Evolutionary conservation across 495 filamentous ascomycete species (phyloP).

Genomic region (Terfezia boudieri): DNA sequence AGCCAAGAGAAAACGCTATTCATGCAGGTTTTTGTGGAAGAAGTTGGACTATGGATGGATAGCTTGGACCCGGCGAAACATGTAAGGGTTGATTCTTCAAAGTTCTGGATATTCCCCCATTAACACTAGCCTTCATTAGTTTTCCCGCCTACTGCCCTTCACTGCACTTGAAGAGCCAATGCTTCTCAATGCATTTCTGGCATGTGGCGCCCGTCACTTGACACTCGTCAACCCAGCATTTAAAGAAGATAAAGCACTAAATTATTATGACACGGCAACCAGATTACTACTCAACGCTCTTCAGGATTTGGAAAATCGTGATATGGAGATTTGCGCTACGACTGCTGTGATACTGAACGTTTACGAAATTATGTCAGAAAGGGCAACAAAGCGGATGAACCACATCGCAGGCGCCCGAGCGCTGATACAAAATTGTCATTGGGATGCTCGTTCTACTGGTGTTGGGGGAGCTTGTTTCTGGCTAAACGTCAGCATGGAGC

Average conservation of each 20-base stretch:
- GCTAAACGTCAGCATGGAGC: constrained; percentile 77
- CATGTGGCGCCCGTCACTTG: constrained; percentile 70
- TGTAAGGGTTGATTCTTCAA: constrained; percentile 23
- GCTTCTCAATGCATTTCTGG: constrained; percentile 76
- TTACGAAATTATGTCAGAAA: constrained; percentile 75
- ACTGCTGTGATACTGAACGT: constrained; percentile 75
- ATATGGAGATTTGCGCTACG: constrained; percentile 70
- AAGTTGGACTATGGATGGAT: constrained; percentile 90
- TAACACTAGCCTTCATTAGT: constrained; percentile 23
- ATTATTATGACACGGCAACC: constrained; percentile 67
- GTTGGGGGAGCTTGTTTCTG: constrained; percentile 85
- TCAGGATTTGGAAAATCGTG: constrained; percentile 52
- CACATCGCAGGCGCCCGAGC: constrained; percentile 74
- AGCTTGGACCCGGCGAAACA: constrained; percentile 70
- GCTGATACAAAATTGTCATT: constrained; percentile 74
- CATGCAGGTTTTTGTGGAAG: constrained; percentile 79
- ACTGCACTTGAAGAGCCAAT: constrained; percentile 65
- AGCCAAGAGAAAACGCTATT: constrained; percentile 56
- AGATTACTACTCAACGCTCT: constrained; percentile 46
- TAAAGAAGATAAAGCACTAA: constrained; percentile 50
- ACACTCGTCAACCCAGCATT: constrained; percentile 46
- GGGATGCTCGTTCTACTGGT: constrained; percentile 59
- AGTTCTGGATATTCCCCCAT: not conserved
- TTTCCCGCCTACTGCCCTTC: constrained; percentile 59
- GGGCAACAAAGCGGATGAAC: constrained; percentile 51